These are phyloP conservation scores for Nepenthes alata DNA, from an alignment of 179 eudicot species.

Conservation along the genomic window DNA sequence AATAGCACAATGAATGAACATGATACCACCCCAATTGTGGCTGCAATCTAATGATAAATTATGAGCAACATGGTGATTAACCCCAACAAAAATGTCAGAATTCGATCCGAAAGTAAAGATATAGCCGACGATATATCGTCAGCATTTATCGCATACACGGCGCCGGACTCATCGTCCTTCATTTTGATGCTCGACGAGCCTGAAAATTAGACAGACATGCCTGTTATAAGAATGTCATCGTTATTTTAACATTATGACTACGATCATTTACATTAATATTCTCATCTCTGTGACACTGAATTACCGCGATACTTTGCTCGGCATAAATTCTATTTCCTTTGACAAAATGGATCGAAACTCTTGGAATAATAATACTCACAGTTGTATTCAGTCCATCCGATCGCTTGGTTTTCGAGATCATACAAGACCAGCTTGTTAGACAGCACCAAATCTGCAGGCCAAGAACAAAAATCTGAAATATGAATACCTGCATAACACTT, in stretches of 20 bases:
- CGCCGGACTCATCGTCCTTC: conserved; percentile 37
- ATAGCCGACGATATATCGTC: conserved; percentile 34
- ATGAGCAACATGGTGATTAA: conserved; percentile 20
- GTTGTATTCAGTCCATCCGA: conserved; percentile 81
- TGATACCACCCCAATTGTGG: too few relatives aligned
- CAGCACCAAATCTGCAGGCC: conserved; percentile 61
- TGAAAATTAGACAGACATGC: conserved; percentile 11
- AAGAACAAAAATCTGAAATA: background rate
- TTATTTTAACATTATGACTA: too few relatives aligned
- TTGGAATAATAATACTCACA: conserved; percentile 37
- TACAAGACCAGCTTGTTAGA: conserved; percentile 63
- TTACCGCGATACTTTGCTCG: too few relatives aligned
- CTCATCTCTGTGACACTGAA: too few relatives aligned
- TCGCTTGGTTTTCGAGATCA: conserved; percentile 53
- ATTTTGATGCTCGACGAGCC: conserved; percentile 68
- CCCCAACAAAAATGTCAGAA: conserved; percentile 21
- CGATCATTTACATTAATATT: too few relatives aligned
- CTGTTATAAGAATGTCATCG: too few relatives aligned
- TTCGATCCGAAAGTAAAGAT: conserved; percentile 13
- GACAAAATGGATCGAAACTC: too few relatives aligned
- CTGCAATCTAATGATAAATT: conserved; percentile 3
- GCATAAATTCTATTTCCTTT: too few relatives aligned
- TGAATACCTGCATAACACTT: too few relatives aligned
- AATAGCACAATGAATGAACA: too few relatives aligned
- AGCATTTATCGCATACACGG: conserved; percentile 30